A percentile compares a stretch with the other conserved stretches of the same genome.
Conservation (phyloP, 495 filamentous ascomycete genomes). For the Aspergillus cavernicola region DNA sequence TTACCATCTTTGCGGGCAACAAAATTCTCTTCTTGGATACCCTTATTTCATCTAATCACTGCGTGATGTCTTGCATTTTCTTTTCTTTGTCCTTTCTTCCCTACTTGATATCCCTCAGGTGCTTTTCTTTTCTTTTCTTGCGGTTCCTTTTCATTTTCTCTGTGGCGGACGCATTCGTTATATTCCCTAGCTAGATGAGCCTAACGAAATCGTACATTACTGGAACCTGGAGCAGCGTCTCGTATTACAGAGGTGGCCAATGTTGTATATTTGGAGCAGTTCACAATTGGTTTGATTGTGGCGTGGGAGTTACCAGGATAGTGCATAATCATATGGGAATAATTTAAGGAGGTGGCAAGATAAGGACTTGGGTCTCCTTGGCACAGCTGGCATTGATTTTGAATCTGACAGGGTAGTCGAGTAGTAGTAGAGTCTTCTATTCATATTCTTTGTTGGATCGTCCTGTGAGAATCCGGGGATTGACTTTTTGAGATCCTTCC, state of each 20-base stretch:
- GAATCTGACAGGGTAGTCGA: too few relatives aligned
- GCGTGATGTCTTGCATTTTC: constrained; percentile 21
- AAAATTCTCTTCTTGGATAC: constrained; percentile 27
- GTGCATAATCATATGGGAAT: too few relatives aligned
- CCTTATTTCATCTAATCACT: constrained; percentile 21
- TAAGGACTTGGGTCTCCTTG: too few relatives aligned
- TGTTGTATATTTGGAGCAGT: too few relatives aligned
- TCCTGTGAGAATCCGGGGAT: too few relatives aligned
- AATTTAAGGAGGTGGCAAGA: too few relatives aligned
- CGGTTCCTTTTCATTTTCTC: constrained; percentile 7
- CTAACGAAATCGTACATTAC: constrained; percentile 20
- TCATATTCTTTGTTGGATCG: too few relatives aligned
- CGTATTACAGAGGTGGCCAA: not conserved
- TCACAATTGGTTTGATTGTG: not conserved
- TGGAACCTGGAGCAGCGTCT: not conserved
- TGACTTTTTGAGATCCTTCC: too few relatives aligned
- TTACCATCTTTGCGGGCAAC: constrained; percentile 14
- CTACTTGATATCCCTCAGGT: not conserved
- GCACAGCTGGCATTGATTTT: too few relatives aligned
- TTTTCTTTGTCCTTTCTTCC: constrained; percentile 3
- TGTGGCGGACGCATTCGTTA: constrained; percentile 8
- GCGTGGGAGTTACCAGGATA: not conserved
- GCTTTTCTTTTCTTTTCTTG: constrained; percentile 4
- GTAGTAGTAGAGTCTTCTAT: too few relatives aligned
- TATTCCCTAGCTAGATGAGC: constrained; percentile 18